Evolutionary conservation across 371 early-diverging fungal genomes (phyloP).

Genomic region (Rhizopus stolonifer): DNA sequence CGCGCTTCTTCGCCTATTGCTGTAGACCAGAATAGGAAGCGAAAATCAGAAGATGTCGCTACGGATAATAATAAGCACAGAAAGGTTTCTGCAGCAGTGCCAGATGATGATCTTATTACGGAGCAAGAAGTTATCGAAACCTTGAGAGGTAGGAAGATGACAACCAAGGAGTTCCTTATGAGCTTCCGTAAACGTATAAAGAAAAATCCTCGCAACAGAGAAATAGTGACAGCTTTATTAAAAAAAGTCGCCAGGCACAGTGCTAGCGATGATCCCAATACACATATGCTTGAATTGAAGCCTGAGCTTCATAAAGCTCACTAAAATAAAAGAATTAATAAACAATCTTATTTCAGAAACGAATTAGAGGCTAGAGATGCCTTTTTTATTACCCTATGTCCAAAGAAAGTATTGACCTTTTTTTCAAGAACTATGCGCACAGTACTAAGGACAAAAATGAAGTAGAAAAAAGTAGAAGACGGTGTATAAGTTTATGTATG

Average conservation of each 20-base stretch:
- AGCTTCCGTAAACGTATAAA: slow-evolving; percentile 67
- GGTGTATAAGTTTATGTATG: too few species aligned
- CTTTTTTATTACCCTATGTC: too few species aligned
- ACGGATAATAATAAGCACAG: slow-evolving; percentile 4
- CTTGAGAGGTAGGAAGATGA: slow-evolving; percentile 57
- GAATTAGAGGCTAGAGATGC: too few species aligned
- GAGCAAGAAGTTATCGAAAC: slow-evolving; percentile 66
- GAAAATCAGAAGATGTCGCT: slow-evolving; percentile 25
- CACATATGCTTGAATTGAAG: slow-evolving; percentile 49
- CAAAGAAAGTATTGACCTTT: too few species aligned
- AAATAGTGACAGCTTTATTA: slow-evolving; percentile 56
- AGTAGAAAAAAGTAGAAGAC: too few species aligned
- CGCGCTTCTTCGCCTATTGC: slow-evolving; percentile 3
- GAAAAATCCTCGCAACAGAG: slow-evolving; percentile 64
- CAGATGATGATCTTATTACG: slow-evolving; percentile 55
- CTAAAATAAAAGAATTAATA: background rate
- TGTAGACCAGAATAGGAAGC: slow-evolving; percentile 30
- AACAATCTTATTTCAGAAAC: background rate
- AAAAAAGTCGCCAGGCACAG: slow-evolving; percentile 63
- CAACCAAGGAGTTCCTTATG: slow-evolving; percentile 67
- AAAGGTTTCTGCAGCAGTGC: slow-evolving; percentile 3
- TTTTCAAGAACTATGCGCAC: too few species aligned
- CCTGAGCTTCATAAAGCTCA: slow-evolving; percentile 28
- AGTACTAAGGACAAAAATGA: too few species aligned
- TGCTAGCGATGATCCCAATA: slow-evolving; percentile 42